Conservation (phyloP, 805 yeast genomes). For the Kodamaea neixiangensis region DNA sequence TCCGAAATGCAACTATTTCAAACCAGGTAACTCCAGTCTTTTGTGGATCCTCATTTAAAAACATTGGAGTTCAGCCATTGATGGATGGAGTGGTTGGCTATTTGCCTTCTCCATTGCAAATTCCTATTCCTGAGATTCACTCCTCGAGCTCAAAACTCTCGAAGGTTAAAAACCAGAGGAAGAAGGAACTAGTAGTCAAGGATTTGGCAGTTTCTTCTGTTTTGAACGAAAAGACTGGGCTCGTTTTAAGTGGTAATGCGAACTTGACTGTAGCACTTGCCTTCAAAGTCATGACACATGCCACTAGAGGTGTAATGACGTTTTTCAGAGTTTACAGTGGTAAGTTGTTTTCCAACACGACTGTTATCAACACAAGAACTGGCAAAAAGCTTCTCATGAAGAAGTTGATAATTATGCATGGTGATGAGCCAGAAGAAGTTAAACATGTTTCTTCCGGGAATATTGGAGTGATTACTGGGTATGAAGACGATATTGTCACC, state of each 20-base stretch:
- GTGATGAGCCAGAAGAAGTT: constrained; percentile 79
- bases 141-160: constrained; percentile 17
- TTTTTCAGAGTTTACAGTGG: constrained; percentile 92
- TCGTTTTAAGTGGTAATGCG: constrained; percentile 56
- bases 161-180: constrained; percentile 20
- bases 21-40: constrained; percentile 71
- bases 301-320: constrained; percentile 77
- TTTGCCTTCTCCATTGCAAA: constrained; percentile 80
- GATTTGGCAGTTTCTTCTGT: constrained; percentile 29
- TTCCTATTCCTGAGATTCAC: constrained; percentile 54
- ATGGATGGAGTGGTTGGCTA: constrained; percentile 78
- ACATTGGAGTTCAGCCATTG: constrained; percentile 93
- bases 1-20: constrained; percentile 62
- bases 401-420: constrained; percentile 81
- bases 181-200: constrained; percentile 13
- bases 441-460: constrained; percentile 67
- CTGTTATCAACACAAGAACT: constrained; percentile 67
- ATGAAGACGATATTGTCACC: constrained; percentile 68
- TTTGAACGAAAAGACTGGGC: constrained; percentile 47
- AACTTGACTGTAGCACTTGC: constrained; percentile 77
- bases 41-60: constrained; percentile 90
- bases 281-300: constrained; percentile 87
- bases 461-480: constrained; percentile 86
- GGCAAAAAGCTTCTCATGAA: constrained; percentile 67
- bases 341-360: constrained; percentile 58